Percentiles rank a stretch among this genome's conserved stretches.
Evolutionary conservation across 1,284 basidiomycete genomes (phyloP).

Genomic region (Inonotus hispidus): DNA sequence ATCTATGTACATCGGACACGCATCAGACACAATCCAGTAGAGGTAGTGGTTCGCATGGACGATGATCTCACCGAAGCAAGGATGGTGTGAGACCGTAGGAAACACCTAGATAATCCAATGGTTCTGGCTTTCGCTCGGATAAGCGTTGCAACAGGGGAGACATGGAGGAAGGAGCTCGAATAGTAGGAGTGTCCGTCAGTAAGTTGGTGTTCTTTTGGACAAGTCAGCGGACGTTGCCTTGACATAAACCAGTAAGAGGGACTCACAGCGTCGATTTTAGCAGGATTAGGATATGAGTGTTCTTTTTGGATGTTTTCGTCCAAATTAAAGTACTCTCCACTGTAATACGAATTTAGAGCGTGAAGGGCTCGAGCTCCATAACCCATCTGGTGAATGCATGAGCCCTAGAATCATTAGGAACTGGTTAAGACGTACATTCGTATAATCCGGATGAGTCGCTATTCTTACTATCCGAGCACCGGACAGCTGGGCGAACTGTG

Average conservation of each 20-base stretch:
- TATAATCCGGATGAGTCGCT: conserved; percentile 96
- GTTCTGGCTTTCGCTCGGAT: conserved; percentile 86
- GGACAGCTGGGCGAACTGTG: conserved; percentile 87
- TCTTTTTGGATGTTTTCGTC: conserved; percentile 62
- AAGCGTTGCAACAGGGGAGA: conserved; percentile 91
- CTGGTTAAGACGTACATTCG: conserved; percentile 50
- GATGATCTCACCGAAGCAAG: conserved; percentile 57
- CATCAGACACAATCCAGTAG: background rate
- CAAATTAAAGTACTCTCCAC: conserved; percentile 88
- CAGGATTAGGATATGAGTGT: conserved; percentile 57
- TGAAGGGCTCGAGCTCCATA: conserved; percentile 93
- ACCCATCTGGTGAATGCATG: conserved; percentile 68
- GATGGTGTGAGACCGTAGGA: conserved; percentile 92
- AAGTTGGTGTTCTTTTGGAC: conserved; percentile 41
- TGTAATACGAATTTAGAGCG: conserved; percentile 86
- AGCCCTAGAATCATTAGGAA: conserved; percentile 10
- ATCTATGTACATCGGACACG: conserved; percentile 40
- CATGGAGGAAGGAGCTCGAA: conserved; percentile 79
- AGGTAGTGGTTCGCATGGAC: background rate
- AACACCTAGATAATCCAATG: conserved; percentile 92
- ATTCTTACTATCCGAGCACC: conserved; percentile 92
- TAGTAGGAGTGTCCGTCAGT: conserved; percentile 67
- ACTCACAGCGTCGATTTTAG: conserved; percentile 56
- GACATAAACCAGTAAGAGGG: conserved; percentile 6
- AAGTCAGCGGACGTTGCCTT: no score